Conservation (phyloP, 257 asterid species). For the Forsythia viridissima region DNA sequence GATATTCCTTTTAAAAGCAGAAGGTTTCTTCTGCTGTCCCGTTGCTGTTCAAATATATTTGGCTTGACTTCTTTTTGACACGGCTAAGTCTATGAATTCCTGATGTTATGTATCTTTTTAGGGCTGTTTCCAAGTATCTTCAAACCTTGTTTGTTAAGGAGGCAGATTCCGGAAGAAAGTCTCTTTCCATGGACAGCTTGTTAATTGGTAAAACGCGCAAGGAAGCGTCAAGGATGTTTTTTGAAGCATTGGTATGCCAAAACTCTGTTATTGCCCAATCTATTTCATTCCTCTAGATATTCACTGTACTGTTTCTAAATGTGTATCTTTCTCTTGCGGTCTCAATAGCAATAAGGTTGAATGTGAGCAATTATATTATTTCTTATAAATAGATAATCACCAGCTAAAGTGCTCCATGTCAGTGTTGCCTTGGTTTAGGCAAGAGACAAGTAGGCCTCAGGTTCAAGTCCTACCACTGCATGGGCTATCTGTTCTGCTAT, state of each 20-base stretch:
- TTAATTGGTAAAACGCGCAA: slow-evolving; percentile 82
- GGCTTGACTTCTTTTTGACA: not conserved
- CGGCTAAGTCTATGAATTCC: not conserved
- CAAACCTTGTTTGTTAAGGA: slow-evolving; percentile 69
- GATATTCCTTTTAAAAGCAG: no score
- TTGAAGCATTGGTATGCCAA: slow-evolving; percentile 77
- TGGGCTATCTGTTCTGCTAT: no score
- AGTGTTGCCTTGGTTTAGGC: no score
- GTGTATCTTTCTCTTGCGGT: no score
- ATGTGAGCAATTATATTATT: no score
- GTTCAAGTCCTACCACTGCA: no score
- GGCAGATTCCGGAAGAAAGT: slow-evolving; percentile 55
- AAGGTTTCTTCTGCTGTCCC: not conserved
- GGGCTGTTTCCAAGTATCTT: slow-evolving; percentile 94
- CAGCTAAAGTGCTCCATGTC: not conserved
- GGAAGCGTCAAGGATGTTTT: slow-evolving; percentile 97
- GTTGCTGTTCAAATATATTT: not conserved
- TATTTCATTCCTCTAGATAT: not conserved
- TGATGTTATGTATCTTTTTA: slow-evolving; percentile 23
- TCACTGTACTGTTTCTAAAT: not conserved
- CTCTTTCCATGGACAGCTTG: slow-evolving; percentile 64
- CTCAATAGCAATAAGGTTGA: no score
- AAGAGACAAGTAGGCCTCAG: no score
- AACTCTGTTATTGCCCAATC: not conserved
- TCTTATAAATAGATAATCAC: not conserved